These are phyloP conservation scores for Polychytrium aggregatum DNA, from an alignment of 192 early-diverging fungal genomes.

Conservation along the genomic window DNA sequence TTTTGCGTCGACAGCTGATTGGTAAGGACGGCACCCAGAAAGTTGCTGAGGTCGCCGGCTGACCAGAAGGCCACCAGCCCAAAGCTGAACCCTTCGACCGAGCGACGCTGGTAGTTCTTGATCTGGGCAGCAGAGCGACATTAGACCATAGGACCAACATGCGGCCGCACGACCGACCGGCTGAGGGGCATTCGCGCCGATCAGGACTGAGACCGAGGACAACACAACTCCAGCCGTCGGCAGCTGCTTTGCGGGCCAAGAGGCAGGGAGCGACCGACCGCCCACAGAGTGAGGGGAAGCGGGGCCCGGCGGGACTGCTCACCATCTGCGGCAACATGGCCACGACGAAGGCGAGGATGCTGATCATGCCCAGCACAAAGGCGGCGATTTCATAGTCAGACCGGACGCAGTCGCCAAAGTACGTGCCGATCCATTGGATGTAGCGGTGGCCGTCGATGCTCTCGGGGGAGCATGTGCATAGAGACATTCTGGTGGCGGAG, in stretches of 20 bases:
- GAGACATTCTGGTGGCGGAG: too few relatives aligned
- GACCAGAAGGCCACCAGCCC: constrained; percentile 33
- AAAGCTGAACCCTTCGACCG: constrained; percentile 23
- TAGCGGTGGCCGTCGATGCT: too few relatives aligned
- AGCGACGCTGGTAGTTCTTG: constrained; percentile 29
- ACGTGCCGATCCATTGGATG: constrained; percentile 25
- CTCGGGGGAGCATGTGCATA: too few relatives aligned
- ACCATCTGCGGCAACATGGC: constrained; percentile 32
- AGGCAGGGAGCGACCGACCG: too few relatives aligned
- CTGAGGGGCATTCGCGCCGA: too few relatives aligned
- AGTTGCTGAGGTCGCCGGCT: constrained; percentile 17
- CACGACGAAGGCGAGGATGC: constrained; percentile 21
- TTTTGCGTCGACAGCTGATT: constrained; percentile 30
- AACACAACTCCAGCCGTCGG: background rate
- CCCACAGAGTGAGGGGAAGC: background rate
- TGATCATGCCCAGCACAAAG: constrained; percentile 18
- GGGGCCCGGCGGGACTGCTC: too few relatives aligned
- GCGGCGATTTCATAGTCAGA: constrained; percentile 21
- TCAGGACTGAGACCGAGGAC: background rate
- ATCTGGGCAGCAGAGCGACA: constrained; percentile 4
- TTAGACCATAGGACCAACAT: background rate
- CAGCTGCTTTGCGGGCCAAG: background rate
- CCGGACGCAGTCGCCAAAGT: constrained; percentile 35
- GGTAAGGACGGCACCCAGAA: constrained; percentile 31
- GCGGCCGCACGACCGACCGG: too few relatives aligned